Evolutionary conservation across 345 rosid species (phyloP).

Genomic region (Ricinus communis): DNA sequence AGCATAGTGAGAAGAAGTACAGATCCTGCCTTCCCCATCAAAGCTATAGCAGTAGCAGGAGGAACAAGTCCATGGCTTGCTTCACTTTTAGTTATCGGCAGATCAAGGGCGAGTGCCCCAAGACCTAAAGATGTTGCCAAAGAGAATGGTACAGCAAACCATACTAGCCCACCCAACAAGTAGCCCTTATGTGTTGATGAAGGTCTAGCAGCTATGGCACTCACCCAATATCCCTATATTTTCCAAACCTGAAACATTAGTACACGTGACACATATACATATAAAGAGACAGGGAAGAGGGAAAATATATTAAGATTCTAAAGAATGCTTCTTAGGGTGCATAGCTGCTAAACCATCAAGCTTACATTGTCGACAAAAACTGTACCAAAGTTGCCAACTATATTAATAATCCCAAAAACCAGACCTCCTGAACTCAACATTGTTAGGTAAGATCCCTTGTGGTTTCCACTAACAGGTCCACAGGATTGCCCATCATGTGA

Average conservation of each 20-base stretch:
- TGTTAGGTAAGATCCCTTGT: conserved; percentile 72
- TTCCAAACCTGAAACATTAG: background rate
- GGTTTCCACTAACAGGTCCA: conserved; percentile 73
- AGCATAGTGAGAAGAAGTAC: conserved; percentile 90
- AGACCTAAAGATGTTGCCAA: conserved; percentile 91
- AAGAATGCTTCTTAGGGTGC: background rate
- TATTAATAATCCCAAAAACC: conserved; percentile 83
- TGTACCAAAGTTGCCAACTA: conserved; percentile 88
- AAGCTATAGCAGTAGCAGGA: conserved; percentile 87
- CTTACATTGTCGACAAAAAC: conserved; percentile 92
- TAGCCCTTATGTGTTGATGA: conserved; percentile 92
- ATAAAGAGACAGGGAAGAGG: background rate
- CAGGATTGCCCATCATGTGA: conserved; percentile 75
- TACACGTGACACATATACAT: background rate
- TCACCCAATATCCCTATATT: conserved; percentile 88
- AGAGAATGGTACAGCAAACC: conserved; percentile 97
- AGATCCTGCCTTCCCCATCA: conserved; percentile 95
- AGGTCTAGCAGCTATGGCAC: conserved; percentile 95
- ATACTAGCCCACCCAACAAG: conserved; percentile 82
- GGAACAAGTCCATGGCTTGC: conserved; percentile 88
- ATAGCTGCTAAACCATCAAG: background rate
- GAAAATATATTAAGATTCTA: background rate
- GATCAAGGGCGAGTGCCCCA: conserved; percentile 90
- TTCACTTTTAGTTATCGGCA: conserved; percentile 65
- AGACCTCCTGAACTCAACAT: conserved; percentile 94